phyloP scores from a whole-genome alignment of 2,329 filamentous ascomycete species.

The Erysiphe pulchra region DNA sequence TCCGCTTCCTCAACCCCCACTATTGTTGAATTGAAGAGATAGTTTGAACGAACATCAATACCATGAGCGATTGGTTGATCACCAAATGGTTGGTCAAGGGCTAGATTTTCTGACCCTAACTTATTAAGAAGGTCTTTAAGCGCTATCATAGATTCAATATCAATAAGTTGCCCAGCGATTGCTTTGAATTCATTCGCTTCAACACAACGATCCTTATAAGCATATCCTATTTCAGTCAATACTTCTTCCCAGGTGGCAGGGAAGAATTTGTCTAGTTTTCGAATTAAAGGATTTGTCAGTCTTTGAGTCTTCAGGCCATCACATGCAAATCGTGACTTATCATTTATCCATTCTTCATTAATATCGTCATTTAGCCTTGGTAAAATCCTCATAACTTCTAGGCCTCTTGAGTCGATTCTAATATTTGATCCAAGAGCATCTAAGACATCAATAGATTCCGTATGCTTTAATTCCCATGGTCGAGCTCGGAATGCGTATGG shows the following conservation, averaged over 20 bases:
- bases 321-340: conserved; percentile 90
- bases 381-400: conserved; percentile 87
- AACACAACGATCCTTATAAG: conserved; percentile 53
- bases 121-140: conserved; percentile 96
- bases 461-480: conserved; percentile 92
- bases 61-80: conserved; percentile 71
- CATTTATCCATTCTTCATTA: conserved; percentile 99
- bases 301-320: conserved; percentile 92
- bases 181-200: conserved; percentile 91
- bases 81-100: conserved; percentile 70
- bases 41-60: conserved; percentile 80
- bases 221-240: conserved; percentile 60
- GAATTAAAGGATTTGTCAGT: conserved; percentile 74
- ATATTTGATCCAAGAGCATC: conserved; percentile 88
- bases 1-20: conserved; percentile 86
- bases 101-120: conserved; percentile 86
- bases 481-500: conserved; percentile 92
- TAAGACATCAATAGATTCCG: conserved; percentile 83
- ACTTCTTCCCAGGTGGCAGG: conserved; percentile 92
- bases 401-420: conserved; percentile 70
- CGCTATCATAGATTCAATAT: conserved; percentile 81
- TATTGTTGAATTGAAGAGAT: conserved; percentile 89
- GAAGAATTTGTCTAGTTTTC: conserved; percentile 72
- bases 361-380: conserved; percentile 91
- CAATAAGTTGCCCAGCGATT: conserved; percentile 70